These are phyloP conservation scores for Stephania japonica DNA, from an alignment of 164 flowering plant species.

Conservation along the genomic window DNA sequence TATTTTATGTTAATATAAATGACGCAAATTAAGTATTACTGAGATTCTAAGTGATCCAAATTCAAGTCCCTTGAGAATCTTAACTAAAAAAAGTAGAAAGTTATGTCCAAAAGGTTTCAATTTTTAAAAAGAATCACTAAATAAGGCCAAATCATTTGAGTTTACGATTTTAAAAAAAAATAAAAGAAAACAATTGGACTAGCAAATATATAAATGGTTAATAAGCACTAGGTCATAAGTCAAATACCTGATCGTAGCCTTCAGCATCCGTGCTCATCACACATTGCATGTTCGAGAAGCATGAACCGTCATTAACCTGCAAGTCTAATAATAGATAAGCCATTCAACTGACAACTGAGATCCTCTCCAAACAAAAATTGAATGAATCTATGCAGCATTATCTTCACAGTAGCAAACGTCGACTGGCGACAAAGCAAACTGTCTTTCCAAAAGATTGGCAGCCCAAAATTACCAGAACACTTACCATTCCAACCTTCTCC, in stretches of 20 bases:
- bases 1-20: too few species aligned
- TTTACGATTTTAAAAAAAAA: too few species aligned
- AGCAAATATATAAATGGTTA: too few species aligned
- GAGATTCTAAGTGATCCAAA: too few species aligned
- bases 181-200: too few species aligned
- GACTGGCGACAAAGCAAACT: not conserved
- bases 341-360: not conserved
- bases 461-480: not conserved
- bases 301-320: conserved; percentile 94
- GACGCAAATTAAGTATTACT: too few species aligned
- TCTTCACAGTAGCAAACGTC: not conserved
- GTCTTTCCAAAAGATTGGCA: not conserved
- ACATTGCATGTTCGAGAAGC: conserved; percentile 97
- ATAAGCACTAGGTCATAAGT: not conserved
- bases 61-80: too few species aligned
- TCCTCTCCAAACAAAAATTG: not conserved
- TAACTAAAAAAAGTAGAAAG: too few species aligned
- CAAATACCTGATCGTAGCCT: conserved; percentile 90
- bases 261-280: conserved; percentile 73
- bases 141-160: too few species aligned
- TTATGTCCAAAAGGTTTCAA: too few species aligned
- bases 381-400: not conserved
- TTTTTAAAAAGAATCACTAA: too few species aligned
- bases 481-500: not conserved
- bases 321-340: conserved; percentile 1